Evolutionary conservation across 805 yeast species (phyloP), one percentile per base, ranked within the genome.

Genomic region (Lachancea thermotolerans): DNA sequence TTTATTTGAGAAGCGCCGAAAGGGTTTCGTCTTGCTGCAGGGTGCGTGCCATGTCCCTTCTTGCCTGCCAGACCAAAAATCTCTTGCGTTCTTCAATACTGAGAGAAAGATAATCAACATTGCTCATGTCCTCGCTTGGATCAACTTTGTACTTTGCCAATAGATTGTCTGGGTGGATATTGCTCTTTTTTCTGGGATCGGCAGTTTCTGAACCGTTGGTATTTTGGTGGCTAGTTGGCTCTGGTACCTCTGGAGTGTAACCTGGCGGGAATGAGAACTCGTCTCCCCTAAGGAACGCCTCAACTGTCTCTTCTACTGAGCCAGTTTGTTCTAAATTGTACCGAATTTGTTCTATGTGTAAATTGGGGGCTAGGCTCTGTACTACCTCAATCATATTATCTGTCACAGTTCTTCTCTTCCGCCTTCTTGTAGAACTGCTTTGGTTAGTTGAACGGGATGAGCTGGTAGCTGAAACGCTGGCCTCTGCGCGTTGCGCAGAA

Each of bases 321-420:
- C 95, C 95, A 0, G 93, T 79, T 48, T 78, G 71, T 56, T 81
- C 79, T 49, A 93, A 73, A 60, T 85, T 95, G 49, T 72, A 71
- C 49, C 81, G 71, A 49, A 93, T 87, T 59, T 85, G 95, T 7
- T 76, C 85, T 3, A 66, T 73, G 1, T 85, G 71, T 29, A 86
- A 67, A 16, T 71, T 70, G 3, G 97, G 96, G 0, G 89, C 95
- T 45, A 91, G 71, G 35, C 88, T 79, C 54, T 80, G 85, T 2
- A 91, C 96, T 0, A 85, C 81, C 51, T 84, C 93, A 37, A 91
- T 72, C 98, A 91, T 91, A 46, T 76, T 77, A 4, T 69, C 70
- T 2, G 82, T 79, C 17, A 83, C 81, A 11, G 62, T 67, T 46
- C 85, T 73, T 39, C 73, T 68, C 37, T 46, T 45, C 37, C 50